These are phyloP conservation scores for Meripilus lineatus DNA, from an alignment of 1,284 basidiomycete species.

Conservation along the genomic window DNA sequence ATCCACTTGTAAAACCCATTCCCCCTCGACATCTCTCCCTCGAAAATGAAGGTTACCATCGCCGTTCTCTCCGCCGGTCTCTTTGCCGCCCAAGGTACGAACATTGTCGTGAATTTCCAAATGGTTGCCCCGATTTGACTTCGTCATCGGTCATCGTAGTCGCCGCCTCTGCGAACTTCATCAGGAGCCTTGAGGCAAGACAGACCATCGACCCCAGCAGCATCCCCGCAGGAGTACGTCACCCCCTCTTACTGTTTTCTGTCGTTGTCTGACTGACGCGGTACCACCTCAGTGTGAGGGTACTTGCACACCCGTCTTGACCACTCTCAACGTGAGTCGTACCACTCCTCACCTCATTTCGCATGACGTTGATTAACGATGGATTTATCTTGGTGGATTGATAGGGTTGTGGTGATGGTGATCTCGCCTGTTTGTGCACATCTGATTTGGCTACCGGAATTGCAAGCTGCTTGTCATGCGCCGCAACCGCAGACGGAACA, in stretches of 20 bases:
- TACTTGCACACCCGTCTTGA: background rate
- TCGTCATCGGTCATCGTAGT: background rate
- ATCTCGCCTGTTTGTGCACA: background rate
- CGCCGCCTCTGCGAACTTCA: background rate
- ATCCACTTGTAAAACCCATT: background rate
- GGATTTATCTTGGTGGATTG: background rate
- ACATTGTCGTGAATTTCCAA: background rate
- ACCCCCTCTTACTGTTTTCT: background rate
- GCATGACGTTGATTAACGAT: background rate
- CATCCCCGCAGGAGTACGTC: background rate
- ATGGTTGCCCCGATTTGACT: background rate
- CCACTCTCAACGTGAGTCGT: background rate
- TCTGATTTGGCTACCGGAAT: background rate
- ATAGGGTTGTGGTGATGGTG: background rate
- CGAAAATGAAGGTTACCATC: background rate
- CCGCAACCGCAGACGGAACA: background rate
- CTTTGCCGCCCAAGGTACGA: constrained; percentile 1
- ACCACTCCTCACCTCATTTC: background rate
- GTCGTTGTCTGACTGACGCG: background rate
- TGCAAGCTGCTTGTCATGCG: background rate
- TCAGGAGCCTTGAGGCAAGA: too few species aligned
- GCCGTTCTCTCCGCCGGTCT: background rate
- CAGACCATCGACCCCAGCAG: background rate
- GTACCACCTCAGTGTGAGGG: background rate
- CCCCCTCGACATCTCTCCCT: background rate